Conservation (phyloP, 1,284 basidiomycete genomes). For the Ganoderma lucidum region DNA sequence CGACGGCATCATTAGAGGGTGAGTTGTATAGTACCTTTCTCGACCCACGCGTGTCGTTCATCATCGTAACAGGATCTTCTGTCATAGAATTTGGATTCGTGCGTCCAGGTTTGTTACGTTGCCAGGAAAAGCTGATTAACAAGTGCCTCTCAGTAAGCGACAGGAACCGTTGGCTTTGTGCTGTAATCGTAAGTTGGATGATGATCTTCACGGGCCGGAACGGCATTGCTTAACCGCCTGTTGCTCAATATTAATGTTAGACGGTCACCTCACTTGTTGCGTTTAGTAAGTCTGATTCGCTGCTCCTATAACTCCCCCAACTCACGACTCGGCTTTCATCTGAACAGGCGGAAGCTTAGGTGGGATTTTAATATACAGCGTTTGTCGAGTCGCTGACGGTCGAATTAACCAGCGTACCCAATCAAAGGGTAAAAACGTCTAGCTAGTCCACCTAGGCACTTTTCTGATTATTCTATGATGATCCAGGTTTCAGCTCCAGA, state of each 20-base stretch:
- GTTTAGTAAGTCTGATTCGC: not conserved
- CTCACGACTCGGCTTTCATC: not conserved
- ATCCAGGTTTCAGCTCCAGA: not conserved
- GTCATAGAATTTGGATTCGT: conserved; percentile 27
- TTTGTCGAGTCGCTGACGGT: not conserved
- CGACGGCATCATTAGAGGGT: conserved; percentile 22
- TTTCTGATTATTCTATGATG: not conserved
- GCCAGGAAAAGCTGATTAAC: not conserved
- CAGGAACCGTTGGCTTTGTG: conserved; percentile 8
- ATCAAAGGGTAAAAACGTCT: not conserved
- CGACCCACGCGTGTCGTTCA: not conserved
- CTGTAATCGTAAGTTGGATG: not conserved
- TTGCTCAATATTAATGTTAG: not conserved
- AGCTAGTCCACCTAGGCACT: not conserved
- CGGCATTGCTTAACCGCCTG: not conserved
- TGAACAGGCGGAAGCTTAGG: conserved; percentile 1
- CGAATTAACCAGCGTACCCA: not conserved
- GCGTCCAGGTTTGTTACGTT: not conserved
- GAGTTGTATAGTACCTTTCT: not conserved
- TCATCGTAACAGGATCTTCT: conserved; percentile 18
- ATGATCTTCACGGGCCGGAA: not conserved
- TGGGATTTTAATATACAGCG: not conserved
- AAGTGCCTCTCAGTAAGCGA: conserved; percentile 11
- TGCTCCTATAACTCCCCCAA: not conserved
- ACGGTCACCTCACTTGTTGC: not conserved